Evolutionary conservation across 2,329 filamentous ascomycete species (phyloP).

Genomic region (Venturia aucupariae): DNA sequence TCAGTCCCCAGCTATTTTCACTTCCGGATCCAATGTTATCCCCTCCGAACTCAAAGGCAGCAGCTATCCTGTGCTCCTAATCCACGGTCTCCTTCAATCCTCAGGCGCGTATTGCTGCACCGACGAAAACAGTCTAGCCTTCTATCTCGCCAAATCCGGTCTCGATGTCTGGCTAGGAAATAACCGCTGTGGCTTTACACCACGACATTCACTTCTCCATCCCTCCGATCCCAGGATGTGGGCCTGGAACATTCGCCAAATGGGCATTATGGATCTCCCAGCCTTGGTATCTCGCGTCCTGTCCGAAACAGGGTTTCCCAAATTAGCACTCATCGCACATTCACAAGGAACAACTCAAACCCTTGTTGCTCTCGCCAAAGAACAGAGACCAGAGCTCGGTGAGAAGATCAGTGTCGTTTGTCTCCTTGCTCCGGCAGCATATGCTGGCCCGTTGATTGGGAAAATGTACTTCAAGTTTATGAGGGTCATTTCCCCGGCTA

Average conservation of each 20-base stretch:
- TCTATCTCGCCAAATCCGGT: slow-evolving; percentile 83
- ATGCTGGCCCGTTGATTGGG: slow-evolving; percentile 75
- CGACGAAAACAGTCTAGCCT: slow-evolving; percentile 81
- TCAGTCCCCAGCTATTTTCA: slow-evolving; percentile 55
- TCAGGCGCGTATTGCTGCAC: slow-evolving; percentile 83
- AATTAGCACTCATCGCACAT: slow-evolving; percentile 75
- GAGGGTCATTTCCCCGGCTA: slow-evolving; percentile 62
- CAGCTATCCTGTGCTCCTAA: slow-evolving; percentile 77
- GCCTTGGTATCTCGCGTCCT: slow-evolving; percentile 73
- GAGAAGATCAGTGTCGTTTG: slow-evolving; percentile 82
- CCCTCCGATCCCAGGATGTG: slow-evolving; percentile 83
- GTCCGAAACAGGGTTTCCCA: slow-evolving; percentile 70
- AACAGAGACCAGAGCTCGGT: slow-evolving; percentile 77
- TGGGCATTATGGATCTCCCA: slow-evolving; percentile 82
- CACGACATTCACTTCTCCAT: slow-evolving; percentile 61
- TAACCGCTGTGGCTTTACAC: slow-evolving; percentile 78
- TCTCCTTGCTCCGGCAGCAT: slow-evolving; percentile 80
- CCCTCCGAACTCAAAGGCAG: slow-evolving; percentile 26
- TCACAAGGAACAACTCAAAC: slow-evolving; percentile 88
- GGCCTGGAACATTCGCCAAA: slow-evolving; percentile 92
- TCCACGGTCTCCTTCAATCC: slow-evolving; percentile 83
- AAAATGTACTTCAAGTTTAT: slow-evolving; percentile 92
- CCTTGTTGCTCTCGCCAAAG: slow-evolving; percentile 78
- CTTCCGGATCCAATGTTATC: neutral
- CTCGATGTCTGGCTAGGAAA: slow-evolving; percentile 96